Percentiles rank a stretch among this genome's conserved stretches.
Evolutionary conservation across 2,329 filamentous ascomycete species (phyloP).

Genomic region (Fusarium avenaceum): DNA sequence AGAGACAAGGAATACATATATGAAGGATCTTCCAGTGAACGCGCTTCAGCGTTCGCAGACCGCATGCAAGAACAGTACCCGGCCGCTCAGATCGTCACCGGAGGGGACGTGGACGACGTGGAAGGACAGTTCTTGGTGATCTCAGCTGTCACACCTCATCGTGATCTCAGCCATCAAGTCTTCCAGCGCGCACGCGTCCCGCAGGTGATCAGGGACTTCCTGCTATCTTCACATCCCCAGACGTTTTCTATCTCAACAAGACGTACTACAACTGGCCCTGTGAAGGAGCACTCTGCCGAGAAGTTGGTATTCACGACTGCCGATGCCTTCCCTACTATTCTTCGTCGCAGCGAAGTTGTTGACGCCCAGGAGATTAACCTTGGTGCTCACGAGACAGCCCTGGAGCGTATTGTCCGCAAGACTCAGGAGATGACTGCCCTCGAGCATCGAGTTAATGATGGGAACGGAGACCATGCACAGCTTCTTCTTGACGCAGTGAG

Average conservation of each 20-base stretch:
- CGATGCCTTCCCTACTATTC: conserved; percentile 90
- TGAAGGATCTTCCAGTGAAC: conserved; percentile 82
- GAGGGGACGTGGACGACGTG: conserved; percentile 78
- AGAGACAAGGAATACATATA: conserved; percentile 95
- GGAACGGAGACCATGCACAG: conserved; percentile 77
- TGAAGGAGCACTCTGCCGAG: conserved; percentile 81
- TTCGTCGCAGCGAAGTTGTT: conserved; percentile 88
- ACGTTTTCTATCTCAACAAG: conserved; percentile 82
- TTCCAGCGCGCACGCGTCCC: conserved; percentile 90
- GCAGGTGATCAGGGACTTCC: conserved; percentile 86
- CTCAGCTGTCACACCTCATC: conserved; percentile 83
- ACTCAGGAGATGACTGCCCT: conserved; percentile 84
- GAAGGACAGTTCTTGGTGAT: conserved; percentile 93
- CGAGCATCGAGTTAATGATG: conserved; percentile 79
- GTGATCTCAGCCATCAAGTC: conserved; percentile 84
- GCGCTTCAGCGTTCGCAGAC: conserved; percentile 85
- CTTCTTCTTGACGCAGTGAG: conserved; percentile 81
- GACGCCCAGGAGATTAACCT: conserved; percentile 75
- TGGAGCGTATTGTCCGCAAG: conserved; percentile 92
- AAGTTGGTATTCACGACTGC: conserved; percentile 87
- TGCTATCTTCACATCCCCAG: conserved; percentile 82
- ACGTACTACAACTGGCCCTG: conserved; percentile 76
- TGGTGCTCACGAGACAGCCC: conserved; percentile 83
- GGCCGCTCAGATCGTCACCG: conserved; percentile 82
- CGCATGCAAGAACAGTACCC: conserved; percentile 93